A percentile compares a stretch with the other conserved stretches of the same genome.
Evolutionary conservation across 2,329 filamentous ascomycete species (phyloP).

Genomic region (Ophiosphaerella narmari): DNA sequence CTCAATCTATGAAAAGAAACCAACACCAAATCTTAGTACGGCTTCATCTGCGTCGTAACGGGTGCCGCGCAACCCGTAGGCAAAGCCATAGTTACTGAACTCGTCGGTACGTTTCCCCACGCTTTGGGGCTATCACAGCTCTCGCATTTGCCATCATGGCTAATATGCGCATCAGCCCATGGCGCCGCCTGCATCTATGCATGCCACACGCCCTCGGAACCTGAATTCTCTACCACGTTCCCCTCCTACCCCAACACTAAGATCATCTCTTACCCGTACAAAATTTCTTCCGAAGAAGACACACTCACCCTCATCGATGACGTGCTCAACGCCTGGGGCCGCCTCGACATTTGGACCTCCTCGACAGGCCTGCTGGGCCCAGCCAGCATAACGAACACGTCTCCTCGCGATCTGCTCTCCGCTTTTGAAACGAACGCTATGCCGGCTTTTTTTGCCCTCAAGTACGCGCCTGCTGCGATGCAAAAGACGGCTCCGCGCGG

Average conservation of each 20-base stretch:
- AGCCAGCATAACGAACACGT: slow-evolving; percentile 58
- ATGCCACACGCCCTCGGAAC: slow-evolving; percentile 52
- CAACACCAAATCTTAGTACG: slow-evolving; percentile 52
- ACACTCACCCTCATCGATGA: slow-evolving; percentile 67
- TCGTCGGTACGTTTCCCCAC: slow-evolving; percentile 54
- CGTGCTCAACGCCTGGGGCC: slow-evolving; percentile 63
- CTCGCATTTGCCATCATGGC: not conserved
- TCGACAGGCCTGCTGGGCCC: slow-evolving; percentile 63
- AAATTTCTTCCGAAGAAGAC: slow-evolving; percentile 62
- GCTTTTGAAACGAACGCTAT: slow-evolving; percentile 66
- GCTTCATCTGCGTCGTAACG: slow-evolving; percentile 68
- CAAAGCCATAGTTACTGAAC: slow-evolving; percentile 62
- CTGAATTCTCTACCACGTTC: slow-evolving; percentile 52
- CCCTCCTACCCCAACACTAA: slow-evolving; percentile 60
- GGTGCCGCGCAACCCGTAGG: slow-evolving; percentile 66
- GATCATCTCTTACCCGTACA: slow-evolving; percentile 65
- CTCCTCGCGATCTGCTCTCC: slow-evolving; percentile 59
- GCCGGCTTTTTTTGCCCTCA: slow-evolving; percentile 67
- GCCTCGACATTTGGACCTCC: slow-evolving; percentile 63
- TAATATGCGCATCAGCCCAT: slow-evolving; percentile 54
- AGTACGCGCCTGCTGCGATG: slow-evolving; percentile 68
- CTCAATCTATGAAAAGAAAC: not conserved
- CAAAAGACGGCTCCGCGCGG: slow-evolving; percentile 61
- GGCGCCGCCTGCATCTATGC: slow-evolving; percentile 68
- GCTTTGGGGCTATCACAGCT: not conserved